Percentiles rank a stretch among this genome's conserved stretches.
phyloP scores from a whole-genome alignment of 176 grass and related monocot genomes.

The barley (Hordeum vulgare) region MorexV3_pseudomolecules_assembly NC_058522.1:516617497-516617996 shows the following conservation, averaged over 20 bases:
- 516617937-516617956: slow-evolving; percentile 77
- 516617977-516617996: neutral
- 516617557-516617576: too few relatives aligned
- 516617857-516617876: slow-evolving; percentile 37
- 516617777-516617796: neutral
- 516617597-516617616: too few relatives aligned
- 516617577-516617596: too few relatives aligned
- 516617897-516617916: slow-evolving; percentile 80
- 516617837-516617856: slow-evolving; percentile 59
- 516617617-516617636: too few relatives aligned
- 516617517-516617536: neutral
- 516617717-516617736: neutral
- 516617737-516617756: neutral
- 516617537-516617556: neutral
- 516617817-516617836: slow-evolving; percentile 68
- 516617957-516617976: slow-evolving; percentile 50
- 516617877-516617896: slow-evolving; percentile 72
- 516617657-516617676: too few relatives aligned
- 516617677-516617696: too few relatives aligned
- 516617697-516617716: neutral
- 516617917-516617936: slow-evolving; percentile 69
- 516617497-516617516: neutral
- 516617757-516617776: neutral
- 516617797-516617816: slow-evolving; percentile 19
- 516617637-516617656: neutral